Evolutionary conservation across 495 filamentous ascomycete genomes (phyloP), one percentile per base, ranked within the genome.

Genomic region (Tuber melanosporum): DNA sequence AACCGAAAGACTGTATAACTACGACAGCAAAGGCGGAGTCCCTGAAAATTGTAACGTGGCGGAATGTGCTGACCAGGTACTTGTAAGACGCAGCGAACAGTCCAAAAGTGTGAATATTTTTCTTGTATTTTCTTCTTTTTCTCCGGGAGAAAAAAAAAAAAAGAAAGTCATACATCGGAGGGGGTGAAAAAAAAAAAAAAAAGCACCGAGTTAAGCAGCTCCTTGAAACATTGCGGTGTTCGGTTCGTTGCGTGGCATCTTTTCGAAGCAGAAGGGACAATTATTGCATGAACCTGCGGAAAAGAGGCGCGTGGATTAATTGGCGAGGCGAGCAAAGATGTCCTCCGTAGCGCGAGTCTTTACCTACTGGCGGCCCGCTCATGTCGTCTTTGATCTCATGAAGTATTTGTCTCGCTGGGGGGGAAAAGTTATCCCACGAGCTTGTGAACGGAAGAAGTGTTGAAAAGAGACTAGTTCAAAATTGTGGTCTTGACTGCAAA

Each of bases 161-260:
- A 66, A 36, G 26, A 36, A 66, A 66, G 57, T 66, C 57, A 19
- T 36, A 12, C 26, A 36, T 36, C 57, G 26, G 14, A 36, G 57
- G 6, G 26, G 39, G 39, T 0, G 1, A 41, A 41, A 5, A 66
- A 4, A 14, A 66, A 5, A 66, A 4, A 14, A 66, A 66, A 66
- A 66, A 36, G 57, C 57, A 66, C 57, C 57, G 57, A 36, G 57
- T 66, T 14, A 66, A 12, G 57, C 14, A 66, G 15, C 57, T 66
- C 57, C 57, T 66, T 66, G 57, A 66, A 66, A 66, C 57, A 66
- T 66, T 66, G 57, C 26, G 3, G 57, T 66, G 57, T 26, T 36
- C 57, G 26, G 57, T 15, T 66, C 26, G 57, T 66, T 66, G 57
- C 57, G 57, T 66, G 57, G 57, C 57, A 66, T 36, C 26, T 19